Base-by-base conservation (phyloP, 805 yeast species). In the Jamesozyma piceae region DNA sequence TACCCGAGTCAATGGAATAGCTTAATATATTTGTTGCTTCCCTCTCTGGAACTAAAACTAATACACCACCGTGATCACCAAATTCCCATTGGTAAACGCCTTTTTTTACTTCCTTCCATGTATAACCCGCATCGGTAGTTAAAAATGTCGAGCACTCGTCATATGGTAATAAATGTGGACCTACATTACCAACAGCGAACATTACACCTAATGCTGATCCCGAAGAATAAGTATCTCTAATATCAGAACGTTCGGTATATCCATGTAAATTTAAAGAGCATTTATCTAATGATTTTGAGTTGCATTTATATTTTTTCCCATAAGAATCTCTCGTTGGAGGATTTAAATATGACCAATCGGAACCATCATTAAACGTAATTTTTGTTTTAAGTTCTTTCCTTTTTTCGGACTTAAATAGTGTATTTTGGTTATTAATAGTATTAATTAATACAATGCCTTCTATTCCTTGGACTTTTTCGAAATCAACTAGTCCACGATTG, bases 181-280 rank as follows among this genome's bases (percentile, higher is more conserved):
- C 97, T 39, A 87, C 95, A 57, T 83, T 88, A 26, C 98, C 98
- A n/a, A 83, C 77, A n/a, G 83, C 97, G 50, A 92, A 69, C 73
- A 90, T 64, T 65, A 88, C 65, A 1, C 98, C 98, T 17, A 82
- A 71, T 0, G 97, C 97, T 9, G 95, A 81, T 0, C 85, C 78
- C 0, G 97, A 88, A 0, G 95, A 82, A 51, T 69, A 85, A 0
- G 95, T 81, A 56, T 90, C 97, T 53, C 95, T 74, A 43, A 74
- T 72, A 59, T 89, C 97, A 2, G 65, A 64, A 49, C 96, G 72
- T 60, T 90, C 97, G 1, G 97, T 89, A 60, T 74, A 89, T 0
- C 97, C 94, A 58, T 88, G 97, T 37, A 90, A 62, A 57, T 90
- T 82, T 52, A 90, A 72, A 0, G 95, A 79, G 53, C 97, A 90